Percentiles rank a stretch among this genome's conserved stretches.
phyloP scores from a whole-genome alignment of 148 eudicot genomes.

The Tetragonia tetragonoides region DNA sequence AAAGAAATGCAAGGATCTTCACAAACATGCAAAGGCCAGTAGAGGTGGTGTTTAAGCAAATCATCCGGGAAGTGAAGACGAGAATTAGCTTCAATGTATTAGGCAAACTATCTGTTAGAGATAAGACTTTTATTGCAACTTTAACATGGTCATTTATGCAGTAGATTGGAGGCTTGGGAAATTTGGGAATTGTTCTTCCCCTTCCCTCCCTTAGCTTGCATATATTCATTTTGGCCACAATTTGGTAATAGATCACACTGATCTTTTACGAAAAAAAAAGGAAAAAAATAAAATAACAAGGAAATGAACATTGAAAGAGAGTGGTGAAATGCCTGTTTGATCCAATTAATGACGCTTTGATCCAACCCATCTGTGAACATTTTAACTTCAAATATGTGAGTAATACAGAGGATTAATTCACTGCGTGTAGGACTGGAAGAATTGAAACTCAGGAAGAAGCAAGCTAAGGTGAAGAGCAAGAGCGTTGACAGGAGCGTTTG shows the following conservation, averaged over 20 bases:
- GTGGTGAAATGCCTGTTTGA: conserved; percentile 66
- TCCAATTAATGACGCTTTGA: conserved; percentile 73
- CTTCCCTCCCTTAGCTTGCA: background rate
- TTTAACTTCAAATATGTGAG: background rate
- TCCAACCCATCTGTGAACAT: conserved; percentile 92
- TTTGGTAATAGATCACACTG: background rate
- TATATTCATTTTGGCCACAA: background rate
- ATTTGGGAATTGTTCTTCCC: too few relatives aligned
- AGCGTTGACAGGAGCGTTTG: background rate
- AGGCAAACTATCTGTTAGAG: too few relatives aligned
- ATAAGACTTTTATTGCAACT: too few relatives aligned
- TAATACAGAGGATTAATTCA: background rate
- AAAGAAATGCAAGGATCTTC: too few relatives aligned
- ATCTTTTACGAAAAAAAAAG: background rate
- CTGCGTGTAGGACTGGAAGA: too few relatives aligned
- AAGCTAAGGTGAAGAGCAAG: background rate
- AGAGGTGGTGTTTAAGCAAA: too few relatives aligned
- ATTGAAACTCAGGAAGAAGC: too few relatives aligned
- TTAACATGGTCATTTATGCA: too few relatives aligned
- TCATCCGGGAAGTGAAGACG: too few relatives aligned
- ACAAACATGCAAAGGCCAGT: too few relatives aligned
- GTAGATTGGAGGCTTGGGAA: too few relatives aligned
- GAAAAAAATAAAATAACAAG: background rate
- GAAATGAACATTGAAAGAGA: background rate
- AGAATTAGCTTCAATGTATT: too few relatives aligned